A percentile compares a stretch with the other conserved stretches of the same genome.
These are phyloP conservation scores for Hevea brasiliensis DNA, from an alignment of 345 rosid genomes.

Conservation along the genomic window DNA sequence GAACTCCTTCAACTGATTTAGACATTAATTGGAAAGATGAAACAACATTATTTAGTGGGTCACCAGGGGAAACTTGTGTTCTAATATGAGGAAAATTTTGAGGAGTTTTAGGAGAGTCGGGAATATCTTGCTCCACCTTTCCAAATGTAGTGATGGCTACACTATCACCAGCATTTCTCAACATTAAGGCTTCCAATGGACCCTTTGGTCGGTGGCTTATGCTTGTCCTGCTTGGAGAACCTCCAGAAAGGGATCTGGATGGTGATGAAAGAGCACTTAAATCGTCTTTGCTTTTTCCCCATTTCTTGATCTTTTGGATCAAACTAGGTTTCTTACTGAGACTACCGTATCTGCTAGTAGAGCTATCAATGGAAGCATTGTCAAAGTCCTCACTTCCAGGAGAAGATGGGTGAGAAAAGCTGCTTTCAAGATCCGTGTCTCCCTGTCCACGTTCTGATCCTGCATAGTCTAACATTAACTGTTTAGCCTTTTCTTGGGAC, in stretches of 20 bases:
- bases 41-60: conserved; percentile 60
- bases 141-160: conserved; percentile 90
- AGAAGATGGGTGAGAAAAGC: conserved; percentile 85
- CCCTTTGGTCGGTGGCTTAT: conserved; percentile 62
- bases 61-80: conserved; percentile 54
- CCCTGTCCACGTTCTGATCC: conserved; percentile 96
- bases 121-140: conserved; percentile 53
- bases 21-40: conserved; percentile 89
- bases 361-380: conserved; percentile 80
- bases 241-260: conserved; percentile 67
- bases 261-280: conserved; percentile 67
- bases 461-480: conserved; percentile 79
- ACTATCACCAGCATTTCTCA: conserved; percentile 77
- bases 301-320: conserved; percentile 82
- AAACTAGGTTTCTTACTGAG: conserved; percentile 70
- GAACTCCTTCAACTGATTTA: conserved; percentile 72
- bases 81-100: conserved; percentile 52
- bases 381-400: conserved; percentile 95
- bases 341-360: conserved; percentile 67
- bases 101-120: conserved; percentile 56
- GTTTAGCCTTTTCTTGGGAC: conserved; percentile 86
- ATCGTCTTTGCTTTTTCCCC: conserved; percentile 91
- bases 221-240: conserved; percentile 77
- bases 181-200: conserved; percentile 86
- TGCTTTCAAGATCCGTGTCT: conserved; percentile 87